Conservation (phyloP, 768 basidiomycete species). For the Neoboletus subvelutipes region DNA sequence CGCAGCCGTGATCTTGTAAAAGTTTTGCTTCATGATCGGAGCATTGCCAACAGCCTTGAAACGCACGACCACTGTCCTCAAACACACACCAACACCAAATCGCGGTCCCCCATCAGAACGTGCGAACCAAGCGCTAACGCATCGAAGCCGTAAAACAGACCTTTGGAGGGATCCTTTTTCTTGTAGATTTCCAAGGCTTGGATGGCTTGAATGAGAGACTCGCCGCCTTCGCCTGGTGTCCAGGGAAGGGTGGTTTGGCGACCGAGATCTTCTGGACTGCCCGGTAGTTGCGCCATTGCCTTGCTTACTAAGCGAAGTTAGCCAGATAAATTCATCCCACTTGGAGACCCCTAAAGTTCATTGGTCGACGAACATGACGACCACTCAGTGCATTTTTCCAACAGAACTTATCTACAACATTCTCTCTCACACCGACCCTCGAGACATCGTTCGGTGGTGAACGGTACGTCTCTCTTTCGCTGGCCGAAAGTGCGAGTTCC, state of each 20-base stretch:
- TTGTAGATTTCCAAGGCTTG: conserved; percentile 83
- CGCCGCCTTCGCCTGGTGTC: conserved; percentile 34
- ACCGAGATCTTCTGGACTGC: conserved; percentile 36
- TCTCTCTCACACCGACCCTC: not conserved
- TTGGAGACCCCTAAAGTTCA: too few species aligned
- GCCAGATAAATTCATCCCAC: too few species aligned
- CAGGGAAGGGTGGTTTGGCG: conserved; percentile 32
- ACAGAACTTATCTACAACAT: not conserved
- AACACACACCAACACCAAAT: not conserved
- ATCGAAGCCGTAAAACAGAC: conserved; percentile 35
- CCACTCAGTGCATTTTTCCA: not conserved
- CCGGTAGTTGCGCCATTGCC: conserved; percentile 30
- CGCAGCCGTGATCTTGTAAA: conserved; percentile 94
- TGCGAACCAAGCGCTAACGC: too few species aligned
- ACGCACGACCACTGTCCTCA: conserved; percentile 79
- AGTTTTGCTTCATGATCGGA: conserved; percentile 98
- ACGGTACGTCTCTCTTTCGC: not conserved
- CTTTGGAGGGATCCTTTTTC: conserved; percentile 81
- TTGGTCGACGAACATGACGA: not conserved
- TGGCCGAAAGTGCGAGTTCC: not conserved
- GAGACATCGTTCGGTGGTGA: not conserved
- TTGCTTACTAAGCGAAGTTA: too few species aligned
- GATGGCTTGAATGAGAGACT: conserved; percentile 46
- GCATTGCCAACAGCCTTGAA: conserved; percentile 98
- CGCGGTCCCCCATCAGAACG: not conserved